These are phyloP conservation scores for Geotrichum australiense DNA, from an alignment of 1,139 yeast species.

Conservation along the genomic window DNA sequence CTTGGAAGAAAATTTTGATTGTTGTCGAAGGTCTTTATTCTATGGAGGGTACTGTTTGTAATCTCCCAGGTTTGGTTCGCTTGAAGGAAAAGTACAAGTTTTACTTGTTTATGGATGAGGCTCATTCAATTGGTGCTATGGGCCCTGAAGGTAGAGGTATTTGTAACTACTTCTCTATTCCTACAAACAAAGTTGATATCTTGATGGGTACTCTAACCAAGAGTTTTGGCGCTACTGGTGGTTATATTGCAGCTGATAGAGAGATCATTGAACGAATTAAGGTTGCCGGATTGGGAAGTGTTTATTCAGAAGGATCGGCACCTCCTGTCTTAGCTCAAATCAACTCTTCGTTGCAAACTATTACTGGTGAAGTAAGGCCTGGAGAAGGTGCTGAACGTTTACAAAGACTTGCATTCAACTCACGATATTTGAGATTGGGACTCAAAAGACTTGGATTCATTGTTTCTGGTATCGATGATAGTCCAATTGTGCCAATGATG, in stretches of 20 bases:
- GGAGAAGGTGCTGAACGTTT: conserved; percentile 92
- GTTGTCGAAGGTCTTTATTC: conserved; percentile 95
- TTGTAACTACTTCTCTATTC: conserved; percentile 82
- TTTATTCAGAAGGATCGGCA: conserved; percentile 77
- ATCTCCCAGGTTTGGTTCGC: conserved; percentile 69
- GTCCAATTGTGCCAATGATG: conserved; percentile 89
- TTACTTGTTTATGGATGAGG: conserved; percentile 90
- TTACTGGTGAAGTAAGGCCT: conserved; percentile 75
- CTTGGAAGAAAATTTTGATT: conserved; percentile 90
- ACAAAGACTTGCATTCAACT: conserved; percentile 89
- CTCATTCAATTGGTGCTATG: conserved; percentile 96
- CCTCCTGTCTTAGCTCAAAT: conserved; percentile 92
- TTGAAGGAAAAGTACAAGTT: conserved; percentile 82
- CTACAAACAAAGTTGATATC: conserved; percentile 70
- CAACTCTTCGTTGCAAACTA: conserved; percentile 67
- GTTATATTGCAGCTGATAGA: conserved; percentile 76
- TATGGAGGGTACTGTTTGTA: conserved; percentile 95
- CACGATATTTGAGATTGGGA: conserved; percentile 86
- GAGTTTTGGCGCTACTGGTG: conserved; percentile 98
- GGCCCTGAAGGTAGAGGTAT: conserved; percentile 93
- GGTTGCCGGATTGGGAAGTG: conserved; percentile 63
- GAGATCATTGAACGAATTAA: conserved; percentile 66
- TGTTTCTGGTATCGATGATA: conserved; percentile 91
- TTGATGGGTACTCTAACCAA: conserved; percentile 97
- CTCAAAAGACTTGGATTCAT: conserved; percentile 87